A percentile compares a stretch with the other conserved stretches of the same genome.
Conservation (phyloP, 495 filamentous ascomycete species). For the Xylaria castorea region DNA sequence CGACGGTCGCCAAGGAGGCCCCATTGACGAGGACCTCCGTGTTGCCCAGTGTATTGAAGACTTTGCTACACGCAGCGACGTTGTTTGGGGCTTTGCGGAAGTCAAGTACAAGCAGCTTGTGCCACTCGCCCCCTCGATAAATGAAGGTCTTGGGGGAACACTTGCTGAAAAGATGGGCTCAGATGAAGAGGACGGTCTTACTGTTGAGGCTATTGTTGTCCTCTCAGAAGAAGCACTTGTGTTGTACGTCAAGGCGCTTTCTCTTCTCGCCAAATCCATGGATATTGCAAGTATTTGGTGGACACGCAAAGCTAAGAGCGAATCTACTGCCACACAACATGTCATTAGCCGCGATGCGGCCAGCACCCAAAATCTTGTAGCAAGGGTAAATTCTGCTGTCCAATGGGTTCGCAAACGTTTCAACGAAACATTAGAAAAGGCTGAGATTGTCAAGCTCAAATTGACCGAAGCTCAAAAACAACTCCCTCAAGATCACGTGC, state of each 20-base stretch:
- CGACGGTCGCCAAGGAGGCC: constrained; percentile 66
- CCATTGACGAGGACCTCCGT: constrained; percentile 79
- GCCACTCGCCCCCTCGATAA: constrained; percentile 79
- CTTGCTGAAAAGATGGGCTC: constrained; percentile 52
- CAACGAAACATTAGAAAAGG: constrained; percentile 96
- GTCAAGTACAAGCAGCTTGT: constrained; percentile 98
- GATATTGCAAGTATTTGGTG: constrained; percentile 95
- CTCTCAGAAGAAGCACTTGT: constrained; percentile 95
- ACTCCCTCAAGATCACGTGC: constrained; percentile 83
- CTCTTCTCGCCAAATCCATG: constrained; percentile 92
- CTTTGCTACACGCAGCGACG: constrained; percentile 87
- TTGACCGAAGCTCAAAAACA: constrained; percentile 85
- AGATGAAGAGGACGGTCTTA: constrained; percentile 73
- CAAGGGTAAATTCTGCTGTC: constrained; percentile 87
- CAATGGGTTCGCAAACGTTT: constrained; percentile 94
- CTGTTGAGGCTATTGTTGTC: constrained; percentile 81
- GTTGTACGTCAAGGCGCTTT: constrained; percentile 91
- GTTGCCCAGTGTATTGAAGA: constrained; percentile 86
- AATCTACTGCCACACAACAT: constrained; percentile 58
- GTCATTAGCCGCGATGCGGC: constrained; percentile 51
- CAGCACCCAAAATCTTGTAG: constrained; percentile 62
- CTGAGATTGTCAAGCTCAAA: constrained; percentile 86
- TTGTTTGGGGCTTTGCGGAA: constrained; percentile 95
- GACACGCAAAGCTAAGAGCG: constrained; percentile 75
- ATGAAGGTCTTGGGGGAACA: constrained; percentile 69